Evolutionary conservation across 2,329 filamentous ascomycete species (phyloP).

Genomic region (Endocalyx cinctus): DNA sequence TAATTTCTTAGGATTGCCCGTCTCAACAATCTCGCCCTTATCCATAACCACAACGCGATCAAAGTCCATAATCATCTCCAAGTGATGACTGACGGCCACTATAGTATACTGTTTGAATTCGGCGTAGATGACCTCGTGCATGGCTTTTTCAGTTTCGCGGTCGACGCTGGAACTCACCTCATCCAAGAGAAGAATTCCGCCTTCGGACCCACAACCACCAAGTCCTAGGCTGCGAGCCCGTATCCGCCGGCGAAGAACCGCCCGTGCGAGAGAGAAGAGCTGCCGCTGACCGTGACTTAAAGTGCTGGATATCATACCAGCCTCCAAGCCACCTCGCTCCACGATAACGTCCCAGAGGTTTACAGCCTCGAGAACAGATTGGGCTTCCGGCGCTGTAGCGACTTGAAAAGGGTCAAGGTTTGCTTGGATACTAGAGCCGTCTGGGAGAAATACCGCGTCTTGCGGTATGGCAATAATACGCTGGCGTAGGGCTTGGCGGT

Average conservation of each 20-base stretch:
- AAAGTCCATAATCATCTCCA: conserved; percentile 41
- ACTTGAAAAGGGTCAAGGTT: conserved; percentile 28
- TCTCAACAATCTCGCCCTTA: conserved; percentile 38
- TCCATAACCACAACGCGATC: conserved; percentile 46
- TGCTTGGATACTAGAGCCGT: conserved; percentile 26
- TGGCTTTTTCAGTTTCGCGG: conserved; percentile 19
- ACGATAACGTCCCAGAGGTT: conserved; percentile 17
- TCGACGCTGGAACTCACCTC: conserved; percentile 29
- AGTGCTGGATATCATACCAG: conserved; percentile 34
- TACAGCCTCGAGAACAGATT: conserved; percentile 17
- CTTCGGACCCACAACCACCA: conserved; percentile 15
- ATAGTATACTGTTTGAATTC: conserved; percentile 42
- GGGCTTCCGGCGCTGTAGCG: conserved; percentile 15
- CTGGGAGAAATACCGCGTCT: conserved; percentile 37
- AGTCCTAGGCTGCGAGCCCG: conserved; percentile 16
- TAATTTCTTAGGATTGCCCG: conserved; percentile 20
- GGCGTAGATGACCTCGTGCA: conserved; percentile 19
- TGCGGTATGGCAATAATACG: conserved; percentile 39
- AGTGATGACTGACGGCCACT: conserved; percentile 25
- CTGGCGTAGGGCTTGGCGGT: conserved; percentile 29
- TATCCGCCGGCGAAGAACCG: conserved; percentile 20
- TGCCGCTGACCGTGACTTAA: conserved; percentile 46
- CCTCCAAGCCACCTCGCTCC: conserved; percentile 20
- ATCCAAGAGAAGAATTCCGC: conserved; percentile 26
- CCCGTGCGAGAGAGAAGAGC: conserved; percentile 22